Evolutionary conservation across 2,329 filamentous ascomycete genomes (phyloP), one percentile per base, ranked within the genome.

Genomic region (Albifimbria verrucaria): DNA sequence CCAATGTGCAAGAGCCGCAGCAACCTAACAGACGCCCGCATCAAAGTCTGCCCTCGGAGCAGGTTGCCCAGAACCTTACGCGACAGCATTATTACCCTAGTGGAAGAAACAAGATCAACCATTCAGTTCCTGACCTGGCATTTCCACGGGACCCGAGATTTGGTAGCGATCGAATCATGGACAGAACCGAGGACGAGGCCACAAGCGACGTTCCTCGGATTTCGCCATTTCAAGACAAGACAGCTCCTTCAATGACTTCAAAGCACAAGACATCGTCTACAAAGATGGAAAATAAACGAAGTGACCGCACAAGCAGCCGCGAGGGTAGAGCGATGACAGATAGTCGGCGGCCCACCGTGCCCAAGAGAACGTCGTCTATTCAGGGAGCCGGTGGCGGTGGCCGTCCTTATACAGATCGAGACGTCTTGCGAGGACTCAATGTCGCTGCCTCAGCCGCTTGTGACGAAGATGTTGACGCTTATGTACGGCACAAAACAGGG

Each of bases 371-470:
- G 23, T 72, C 70, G 22, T 72, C 70, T 3, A 67, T 70, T n/a
- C 59, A 54, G 26, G 25, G 18, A 44, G 39, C 15, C 7, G 12
- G 18, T n/a, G 12, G 22, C 42, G 5, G 18, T 44, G n/a, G 6
- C 7, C 5, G 15, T 36, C 11, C 20, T 11, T 15, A 81, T 25
- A 66, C 66, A 22, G 76, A 83, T 59, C 71, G 73, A 45, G 78
- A 82, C 59, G 76, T 85, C 3, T 72, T 84, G 48, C 72, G 75
- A 49, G 82, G 81, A 0, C 66, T 85, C 11, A 77, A 79, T 54
- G 74, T 84, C 39, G 80, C 80, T 5, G 75, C 79, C 25, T 77
- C 77, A 5, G 82, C 81, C 11, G 81, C 81, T 4, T 82, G 80
- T 48, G 77, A 84, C 52, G 75, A 80, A 52, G 68, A 75, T 32